A percentile compares a stretch with the other conserved stretches of the same genome.
These are phyloP conservation scores for Penicillium brasilianum DNA, from an alignment of 2,329 filamentous ascomycete species.

Conservation along the genomic window DNA sequence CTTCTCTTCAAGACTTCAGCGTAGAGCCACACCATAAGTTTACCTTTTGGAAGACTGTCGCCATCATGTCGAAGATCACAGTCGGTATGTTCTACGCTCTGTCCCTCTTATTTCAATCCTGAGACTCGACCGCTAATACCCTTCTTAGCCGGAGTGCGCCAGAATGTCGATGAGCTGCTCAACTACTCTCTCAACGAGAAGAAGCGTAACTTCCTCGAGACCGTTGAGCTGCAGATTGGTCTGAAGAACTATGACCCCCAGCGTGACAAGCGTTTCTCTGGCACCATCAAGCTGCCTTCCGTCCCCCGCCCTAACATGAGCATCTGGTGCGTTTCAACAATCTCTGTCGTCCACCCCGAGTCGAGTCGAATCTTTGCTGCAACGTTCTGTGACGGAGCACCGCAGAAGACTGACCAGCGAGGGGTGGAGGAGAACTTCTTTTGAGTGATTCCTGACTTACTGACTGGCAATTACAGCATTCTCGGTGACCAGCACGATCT, in stretches of 20 bases:
- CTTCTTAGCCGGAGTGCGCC: constrained; percentile 80
- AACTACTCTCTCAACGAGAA: constrained; percentile 94
- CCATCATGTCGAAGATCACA: constrained; percentile 63
- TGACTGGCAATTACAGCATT: constrained; percentile 60
- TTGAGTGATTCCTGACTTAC: constrained; percentile 27
- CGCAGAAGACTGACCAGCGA: constrained; percentile 2
- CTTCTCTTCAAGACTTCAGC: constrained; percentile 45
- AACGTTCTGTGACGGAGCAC: neutral
- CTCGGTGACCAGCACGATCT: constrained; percentile 97
- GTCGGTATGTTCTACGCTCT: constrained; percentile 52
- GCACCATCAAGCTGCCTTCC: constrained; percentile 93
- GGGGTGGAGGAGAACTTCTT: neutral
- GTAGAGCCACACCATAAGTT: constrained; percentile 77
- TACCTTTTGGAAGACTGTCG: constrained; percentile 83
- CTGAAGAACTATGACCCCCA: constrained; percentile 99
- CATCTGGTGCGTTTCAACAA: constrained; percentile 67
- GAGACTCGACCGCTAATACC: constrained; percentile 21
- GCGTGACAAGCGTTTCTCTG: constrained; percentile 99
- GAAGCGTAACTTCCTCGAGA: constrained; percentile 98
- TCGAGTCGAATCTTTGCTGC: neutral
- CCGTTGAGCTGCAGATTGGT: constrained; percentile 81
- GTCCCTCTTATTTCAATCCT: neutral
- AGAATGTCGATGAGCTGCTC: constrained; percentile 90
- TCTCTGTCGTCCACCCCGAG: constrained; percentile 7
- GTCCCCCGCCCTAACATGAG: constrained; percentile 90